Evolutionary conservation across 768 basidiomycete species (phyloP), one percentile per base, ranked within the genome.

Genomic region (Collybia sp.): DNA sequence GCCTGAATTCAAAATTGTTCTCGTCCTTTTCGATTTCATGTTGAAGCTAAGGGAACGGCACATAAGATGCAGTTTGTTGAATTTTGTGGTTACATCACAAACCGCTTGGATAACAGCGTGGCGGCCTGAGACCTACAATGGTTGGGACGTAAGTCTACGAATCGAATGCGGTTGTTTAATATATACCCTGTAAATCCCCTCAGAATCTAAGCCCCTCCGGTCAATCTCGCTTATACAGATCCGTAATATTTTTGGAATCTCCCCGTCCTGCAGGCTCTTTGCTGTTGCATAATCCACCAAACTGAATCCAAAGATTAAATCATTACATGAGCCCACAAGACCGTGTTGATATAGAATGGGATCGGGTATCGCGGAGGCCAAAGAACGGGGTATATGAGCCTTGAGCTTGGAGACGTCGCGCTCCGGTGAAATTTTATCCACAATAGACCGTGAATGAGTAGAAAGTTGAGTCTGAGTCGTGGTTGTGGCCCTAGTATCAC

Each of bases 1-100:
- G 70, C 43, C 81, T 79, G 63, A 96, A 92, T 43, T 74, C 67
- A 60, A 93, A 95, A 11, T 69, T 69, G 19, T 67, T 63, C 63
- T 95, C 93, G 55, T 93, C 84, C 52, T 82, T 79, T 62, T 96
- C 93, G 45, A 94, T 82, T 55, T 86, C 88, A 54, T 88, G 89
- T 61, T 88, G 84, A 47, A 94, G 65, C 90, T 93, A 37, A 18
- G 54, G 30, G 16, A 49, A 43, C 43, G 8, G 35, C 8, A 41
- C 19, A 36, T 31, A 17, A 3, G 16, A 35, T 46, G 15, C 41
- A 39, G 30, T 15, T 38, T 15, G 25, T 11, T 36, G 5, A n/a
- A 19, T 6, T 12, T 42, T 31, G n/a, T 11, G 41, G 41, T 19
- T 15, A 19, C 25, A 25, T 8, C 9, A 57, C 78, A 45, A 55